These are phyloP conservation scores for Dactylorhiza incarnata DNA, from an alignment of 106 monocot genomes.

Conservation along the genomic window DNA sequence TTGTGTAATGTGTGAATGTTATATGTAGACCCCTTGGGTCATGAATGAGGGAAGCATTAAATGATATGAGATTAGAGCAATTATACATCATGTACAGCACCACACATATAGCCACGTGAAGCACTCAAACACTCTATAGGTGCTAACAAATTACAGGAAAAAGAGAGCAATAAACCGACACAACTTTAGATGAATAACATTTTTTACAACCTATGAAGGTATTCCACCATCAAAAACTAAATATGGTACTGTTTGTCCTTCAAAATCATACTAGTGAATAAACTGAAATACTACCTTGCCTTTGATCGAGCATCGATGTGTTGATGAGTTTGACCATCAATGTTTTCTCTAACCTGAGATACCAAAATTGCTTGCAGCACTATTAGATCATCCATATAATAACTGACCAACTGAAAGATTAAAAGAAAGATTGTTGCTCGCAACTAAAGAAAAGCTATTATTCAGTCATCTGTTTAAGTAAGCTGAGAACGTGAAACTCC, in stretches of 20 bases:
- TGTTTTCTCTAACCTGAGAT: conserved; percentile 81
- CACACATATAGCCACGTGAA: no score
- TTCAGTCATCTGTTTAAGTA: no score
- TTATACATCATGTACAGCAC: no score
- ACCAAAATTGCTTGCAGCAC: conserved; percentile 2
- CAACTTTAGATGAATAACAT: not conserved
- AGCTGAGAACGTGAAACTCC: no score
- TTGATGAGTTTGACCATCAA: conserved; percentile 64
- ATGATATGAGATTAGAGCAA: no score
- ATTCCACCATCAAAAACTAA: not conserved
- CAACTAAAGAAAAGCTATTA: not conserved
- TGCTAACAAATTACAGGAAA: not conserved
- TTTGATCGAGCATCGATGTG: conserved; percentile 93
- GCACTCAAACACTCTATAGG: no score
- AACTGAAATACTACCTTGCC: conserved; percentile 42
- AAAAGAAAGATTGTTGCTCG: not conserved
- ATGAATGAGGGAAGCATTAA: no score
- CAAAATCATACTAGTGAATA: not conserved
- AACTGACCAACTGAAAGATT: not conserved
- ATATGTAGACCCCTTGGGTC: no score
- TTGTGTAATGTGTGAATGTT: no score
- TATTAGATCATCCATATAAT: not conserved
- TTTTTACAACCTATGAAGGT: not conserved
- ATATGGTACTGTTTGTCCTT: not conserved
- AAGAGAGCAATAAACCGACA: not conserved